Percentiles rank a stretch among this genome's conserved stretches.
phyloP scores from a whole-genome alignment of 805 yeast genomes.

The Monosporozyma yasuniensis region DNA sequence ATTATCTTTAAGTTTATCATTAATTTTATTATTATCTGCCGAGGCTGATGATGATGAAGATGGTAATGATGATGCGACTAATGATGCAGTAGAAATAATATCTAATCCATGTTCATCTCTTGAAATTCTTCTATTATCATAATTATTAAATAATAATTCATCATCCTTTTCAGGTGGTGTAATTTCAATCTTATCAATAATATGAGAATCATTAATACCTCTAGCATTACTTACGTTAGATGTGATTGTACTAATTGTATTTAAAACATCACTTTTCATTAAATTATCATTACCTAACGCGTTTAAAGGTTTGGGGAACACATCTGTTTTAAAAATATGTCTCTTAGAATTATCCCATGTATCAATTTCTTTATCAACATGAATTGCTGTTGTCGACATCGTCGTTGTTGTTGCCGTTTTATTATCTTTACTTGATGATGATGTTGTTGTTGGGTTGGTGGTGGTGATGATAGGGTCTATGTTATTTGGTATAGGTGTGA shows the following conservation, averaged over 20 bases:
- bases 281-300: not conserved
- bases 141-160: not conserved
- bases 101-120: not conserved
- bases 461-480: too few species aligned
- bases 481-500: too few species aligned
- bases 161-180: not conserved
- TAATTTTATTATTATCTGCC: too few species aligned
- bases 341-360: not conserved
- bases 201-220: not conserved
- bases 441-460: too few species aligned
- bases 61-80: not conserved
- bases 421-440: too few species aligned
- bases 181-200: not conserved
- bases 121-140: not conserved
- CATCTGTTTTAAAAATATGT: not conserved
- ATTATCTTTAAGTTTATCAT: not conserved
- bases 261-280: not conserved
- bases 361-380: not conserved
- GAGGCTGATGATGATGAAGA: not conserved
- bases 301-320: not conserved
- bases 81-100: not conserved
- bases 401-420: not conserved
- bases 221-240: not conserved
- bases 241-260: not conserved
- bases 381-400: not conserved